phyloP scores from a whole-genome alignment of 768 basidiomycete genomes.

The Suillus weaverae region DNA sequence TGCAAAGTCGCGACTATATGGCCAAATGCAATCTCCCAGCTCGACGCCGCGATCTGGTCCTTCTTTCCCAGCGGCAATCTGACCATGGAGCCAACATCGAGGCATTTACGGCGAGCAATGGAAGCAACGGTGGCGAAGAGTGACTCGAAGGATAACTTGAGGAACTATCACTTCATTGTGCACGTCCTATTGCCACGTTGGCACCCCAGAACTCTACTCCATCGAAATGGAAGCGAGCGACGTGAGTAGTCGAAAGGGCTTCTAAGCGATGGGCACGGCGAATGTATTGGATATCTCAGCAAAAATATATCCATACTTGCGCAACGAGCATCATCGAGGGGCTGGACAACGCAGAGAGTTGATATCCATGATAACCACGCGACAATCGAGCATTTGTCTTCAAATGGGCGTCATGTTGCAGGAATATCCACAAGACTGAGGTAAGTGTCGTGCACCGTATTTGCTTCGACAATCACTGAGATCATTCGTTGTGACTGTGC shows the following conservation, averaged over 20 bases:
- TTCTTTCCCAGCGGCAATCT: background rate
- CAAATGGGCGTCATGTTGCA: background rate
- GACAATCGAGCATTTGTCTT: background rate
- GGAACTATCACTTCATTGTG: background rate
- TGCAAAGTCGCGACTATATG: background rate
- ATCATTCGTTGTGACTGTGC: background rate
- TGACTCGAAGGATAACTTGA: background rate
- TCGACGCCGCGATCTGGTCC: background rate
- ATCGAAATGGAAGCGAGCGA: background rate
- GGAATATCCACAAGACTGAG: background rate
- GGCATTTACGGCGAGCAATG: background rate
- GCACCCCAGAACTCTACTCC: constrained; percentile 1
- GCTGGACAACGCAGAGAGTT: background rate
- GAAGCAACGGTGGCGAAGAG: background rate
- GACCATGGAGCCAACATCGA: background rate
- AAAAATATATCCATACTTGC: background rate
- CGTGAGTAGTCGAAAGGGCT: no score
- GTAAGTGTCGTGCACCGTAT: background rate
- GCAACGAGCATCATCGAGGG: background rate
- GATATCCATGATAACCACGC: background rate
- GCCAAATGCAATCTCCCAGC: background rate
- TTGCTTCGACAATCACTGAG: background rate
- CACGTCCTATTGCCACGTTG: constrained; percentile 1
- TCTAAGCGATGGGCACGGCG: no score
- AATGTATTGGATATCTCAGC: background rate